Evolutionary conservation across 1,284 basidiomycete species (phyloP).

Genomic region (Ustilago xerochloae): DNA sequence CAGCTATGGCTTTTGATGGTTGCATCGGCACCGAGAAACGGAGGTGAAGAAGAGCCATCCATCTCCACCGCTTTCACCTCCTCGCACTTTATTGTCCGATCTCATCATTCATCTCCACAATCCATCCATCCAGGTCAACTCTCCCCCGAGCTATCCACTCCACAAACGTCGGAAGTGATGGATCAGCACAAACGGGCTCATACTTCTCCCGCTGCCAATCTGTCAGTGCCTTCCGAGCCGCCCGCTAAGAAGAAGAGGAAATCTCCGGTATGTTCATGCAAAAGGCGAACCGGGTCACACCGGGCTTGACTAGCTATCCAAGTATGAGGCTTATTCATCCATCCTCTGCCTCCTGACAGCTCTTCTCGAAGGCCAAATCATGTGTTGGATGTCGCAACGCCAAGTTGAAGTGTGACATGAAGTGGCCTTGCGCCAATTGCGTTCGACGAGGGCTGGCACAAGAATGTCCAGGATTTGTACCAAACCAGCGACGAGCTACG

Average conservation of each 20-base stretch:
- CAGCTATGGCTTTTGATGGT: too few species aligned
- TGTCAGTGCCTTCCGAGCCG: slow-evolving; percentile 1
- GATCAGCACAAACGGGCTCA: neutral
- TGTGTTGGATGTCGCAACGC: slow-evolving; percentile 4
- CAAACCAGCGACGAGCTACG: neutral
- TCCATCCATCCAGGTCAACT: neutral
- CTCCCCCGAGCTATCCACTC: neutral
- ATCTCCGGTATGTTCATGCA: slow-evolving; percentile 1
- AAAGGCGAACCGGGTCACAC: too few species aligned
- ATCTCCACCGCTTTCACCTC: too few species aligned
- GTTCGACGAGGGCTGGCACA: slow-evolving; percentile 4
- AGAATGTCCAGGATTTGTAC: slow-evolving; percentile 1
- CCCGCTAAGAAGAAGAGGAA: slow-evolving; percentile 11
- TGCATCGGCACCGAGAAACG: too few species aligned
- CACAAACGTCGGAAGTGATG: neutral
- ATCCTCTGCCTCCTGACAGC: neutral
- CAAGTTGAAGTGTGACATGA: slow-evolving; percentile 4
- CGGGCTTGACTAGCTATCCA: too few species aligned
- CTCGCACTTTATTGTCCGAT: neutral
- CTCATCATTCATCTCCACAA: slow-evolving; percentile 4
- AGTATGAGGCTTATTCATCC: too few species aligned
- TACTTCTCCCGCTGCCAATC: neutral
- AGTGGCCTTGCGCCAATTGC: slow-evolving; percentile 11
- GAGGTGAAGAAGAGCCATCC: too few species aligned
- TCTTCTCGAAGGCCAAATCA: slow-evolving; percentile 8